Evolutionary conservation across 139 green algal genomes (phyloP).

Genomic region (Asterochloris sp.): DNA sequence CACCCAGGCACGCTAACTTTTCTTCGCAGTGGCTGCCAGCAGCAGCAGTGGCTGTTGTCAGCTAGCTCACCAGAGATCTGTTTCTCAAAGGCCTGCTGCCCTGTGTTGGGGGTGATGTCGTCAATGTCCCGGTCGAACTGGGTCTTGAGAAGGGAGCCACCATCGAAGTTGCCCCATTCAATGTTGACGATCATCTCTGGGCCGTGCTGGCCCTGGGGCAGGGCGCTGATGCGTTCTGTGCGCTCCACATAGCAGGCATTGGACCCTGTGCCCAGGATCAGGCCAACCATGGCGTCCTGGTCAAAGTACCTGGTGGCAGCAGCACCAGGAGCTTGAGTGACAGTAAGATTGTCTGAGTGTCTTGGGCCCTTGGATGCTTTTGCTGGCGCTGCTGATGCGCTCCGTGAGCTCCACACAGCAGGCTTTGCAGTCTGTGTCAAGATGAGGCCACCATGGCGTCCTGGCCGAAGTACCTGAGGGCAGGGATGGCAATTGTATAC

Average conservation of each 20-base stretch:
- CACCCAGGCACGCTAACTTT: too few relatives aligned
- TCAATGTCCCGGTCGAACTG: slow-evolving; percentile 72
- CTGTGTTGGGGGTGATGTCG: slow-evolving; percentile 45
- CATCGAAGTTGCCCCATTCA: slow-evolving; percentile 82
- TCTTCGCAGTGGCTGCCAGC: background rate
- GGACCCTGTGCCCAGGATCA: slow-evolving; percentile 87
- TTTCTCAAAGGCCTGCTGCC: slow-evolving; percentile 85
- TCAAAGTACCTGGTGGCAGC: slow-evolving; percentile 59
- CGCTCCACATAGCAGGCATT: slow-evolving; percentile 81
- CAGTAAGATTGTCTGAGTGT: too few relatives aligned
- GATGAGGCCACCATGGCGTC: too few relatives aligned
- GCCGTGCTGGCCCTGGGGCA: slow-evolving; percentile 7
- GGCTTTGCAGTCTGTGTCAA: too few relatives aligned
- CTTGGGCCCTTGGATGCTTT: too few relatives aligned
- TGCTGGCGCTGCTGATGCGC: too few relatives aligned
- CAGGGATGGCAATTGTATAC: too few relatives aligned
- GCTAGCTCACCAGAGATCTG: slow-evolving; percentile 34
- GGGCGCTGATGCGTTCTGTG: slow-evolving; percentile 23
- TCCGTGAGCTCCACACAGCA: too few relatives aligned
- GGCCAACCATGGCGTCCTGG: slow-evolving; percentile 48
- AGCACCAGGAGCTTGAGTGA: too few relatives aligned
- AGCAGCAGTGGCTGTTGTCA: background rate
- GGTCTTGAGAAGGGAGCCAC: slow-evolving; percentile 37
- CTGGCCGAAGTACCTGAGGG: too few relatives aligned
- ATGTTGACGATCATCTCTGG: slow-evolving; percentile 61